Percentiles rank a stretch among this genome's conserved stretches.
Conservation (phyloP, 805 yeast species). For the Brettanomyces nanus region DNA sequence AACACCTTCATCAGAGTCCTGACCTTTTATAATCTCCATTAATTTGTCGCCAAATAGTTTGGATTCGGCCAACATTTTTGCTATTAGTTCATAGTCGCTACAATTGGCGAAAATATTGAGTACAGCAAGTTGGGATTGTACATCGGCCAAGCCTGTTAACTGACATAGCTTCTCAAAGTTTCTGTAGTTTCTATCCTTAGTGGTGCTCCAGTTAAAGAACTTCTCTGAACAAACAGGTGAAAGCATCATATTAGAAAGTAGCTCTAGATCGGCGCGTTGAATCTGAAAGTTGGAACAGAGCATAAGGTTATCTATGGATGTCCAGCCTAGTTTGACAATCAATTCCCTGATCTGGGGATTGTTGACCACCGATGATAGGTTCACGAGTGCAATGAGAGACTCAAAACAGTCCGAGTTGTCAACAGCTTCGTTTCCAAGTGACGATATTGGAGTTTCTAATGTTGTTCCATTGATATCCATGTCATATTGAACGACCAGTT, state of each 20-base stretch:
- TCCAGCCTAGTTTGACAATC: constrained; percentile 28
- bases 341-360: constrained; percentile 26
- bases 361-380: constrained; percentile 34
- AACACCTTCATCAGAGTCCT: constrained; percentile 15
- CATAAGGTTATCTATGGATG: constrained; percentile 26
- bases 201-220: constrained; percentile 45
- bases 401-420: constrained; percentile 32
- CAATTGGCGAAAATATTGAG: constrained; percentile 26
- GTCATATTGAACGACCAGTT: constrained; percentile 35
- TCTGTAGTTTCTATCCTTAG: constrained; percentile 25
- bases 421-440: constrained; percentile 22
- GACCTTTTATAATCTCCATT: constrained; percentile 9
- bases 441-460: constrained; percentile 15
- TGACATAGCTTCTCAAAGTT: constrained; percentile 36
- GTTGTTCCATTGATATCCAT: constrained; percentile 14
- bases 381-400: constrained; percentile 40
- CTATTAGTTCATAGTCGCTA: constrained; percentile 20
- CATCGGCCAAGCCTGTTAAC: constrained; percentile 30
- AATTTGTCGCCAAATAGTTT: constrained; percentile 15
- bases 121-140: constrained; percentile 29
- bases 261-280: constrained; percentile 40
- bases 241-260: constrained; percentile 37
- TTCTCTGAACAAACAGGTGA: constrained; percentile 37
- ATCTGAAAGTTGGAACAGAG: constrained; percentile 31
- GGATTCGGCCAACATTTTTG: constrained; percentile 12